Evolutionary conservation across 2,329 filamentous ascomycete species (phyloP), one percentile per base, ranked within the genome.

Genomic region (Monilinia fructicola): DNA sequence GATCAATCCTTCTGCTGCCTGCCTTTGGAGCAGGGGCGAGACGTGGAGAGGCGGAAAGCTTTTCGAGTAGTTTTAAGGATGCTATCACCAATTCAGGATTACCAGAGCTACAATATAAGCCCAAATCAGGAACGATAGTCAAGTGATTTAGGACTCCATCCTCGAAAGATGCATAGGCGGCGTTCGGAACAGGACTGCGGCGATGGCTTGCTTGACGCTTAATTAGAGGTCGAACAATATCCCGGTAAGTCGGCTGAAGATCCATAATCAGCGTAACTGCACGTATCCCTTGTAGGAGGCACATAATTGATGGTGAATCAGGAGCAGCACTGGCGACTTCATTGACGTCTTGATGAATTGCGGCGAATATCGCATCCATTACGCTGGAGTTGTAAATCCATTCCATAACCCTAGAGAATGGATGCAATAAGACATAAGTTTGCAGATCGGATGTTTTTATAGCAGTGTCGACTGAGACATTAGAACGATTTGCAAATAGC

Each of bases 331-430:
- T 87, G 69, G 90, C 87, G 52, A 97, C 85, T 67, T 91, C 88
- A 10, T 84, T 81, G 21, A 89, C 80, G 71, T 94, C 87, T 76
- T 96, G 90, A 71, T 94, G 90, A 40, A 95, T 86, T 14, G 90
- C 86, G 66, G 86, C 84, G 77, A 97, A 94, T 2, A 99, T 79
- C 18, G 89, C 86, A 70, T 85, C 86, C 73, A 96, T 87, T 28
- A 97, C 91, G 70, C 90, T 92, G 74, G 96, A 92, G 75, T 96
- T 97, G 78, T 96, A 97, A 78, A 99, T 86, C 93, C 95, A 98
- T 76, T 99, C 95, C 91, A 98, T 97, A 21, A 96, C 89, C 67
- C 96, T 87, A 3, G 91, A 88, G 74, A 98, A 99, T 0, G 96
- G 94, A 78, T 99, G 96, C 64, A 97, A 84, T 31, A 88, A 87